A percentile compares a stretch with the other conserved stretches of the same genome.
These are phyloP conservation scores for Metschnikowia santaceciliae DNA, from an alignment of 805 yeast genomes.

Conservation along the genomic window DNA sequence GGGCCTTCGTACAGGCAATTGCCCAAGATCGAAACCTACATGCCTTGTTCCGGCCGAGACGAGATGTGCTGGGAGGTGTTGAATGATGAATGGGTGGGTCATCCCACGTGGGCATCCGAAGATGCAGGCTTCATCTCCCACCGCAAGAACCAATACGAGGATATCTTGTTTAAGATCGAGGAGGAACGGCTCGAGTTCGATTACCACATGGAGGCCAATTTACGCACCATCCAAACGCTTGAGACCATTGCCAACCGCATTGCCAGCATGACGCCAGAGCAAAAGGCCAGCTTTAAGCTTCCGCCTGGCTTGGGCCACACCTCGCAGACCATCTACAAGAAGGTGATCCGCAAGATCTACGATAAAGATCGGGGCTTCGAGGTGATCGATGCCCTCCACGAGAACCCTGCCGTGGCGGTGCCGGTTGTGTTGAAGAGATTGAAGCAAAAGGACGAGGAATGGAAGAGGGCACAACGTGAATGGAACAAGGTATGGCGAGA, in stretches of 20 bases:
- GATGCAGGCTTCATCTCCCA: conserved; percentile 99
- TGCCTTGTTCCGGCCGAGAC: conserved; percentile 98
- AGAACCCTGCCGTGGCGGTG: conserved; percentile 90
- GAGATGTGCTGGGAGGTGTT: conserved; percentile 99
- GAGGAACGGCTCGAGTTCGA: conserved; percentile 98
- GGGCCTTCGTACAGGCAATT: conserved; percentile 93
- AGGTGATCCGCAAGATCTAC: conserved; percentile 86
- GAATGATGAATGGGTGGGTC: conserved; percentile 99
- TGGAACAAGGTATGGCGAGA: conserved; percentile 99
- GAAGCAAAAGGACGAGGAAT: conserved; percentile 97
- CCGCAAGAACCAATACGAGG: conserved; percentile 96
- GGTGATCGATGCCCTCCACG: conserved; percentile 93
- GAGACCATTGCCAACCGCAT: conserved; percentile 94
- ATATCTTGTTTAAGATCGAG: conserved; percentile 88
- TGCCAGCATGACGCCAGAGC: conserved; percentile 89
- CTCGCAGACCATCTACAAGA: conserved; percentile 86
- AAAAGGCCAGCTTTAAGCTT: conserved; percentile 76
- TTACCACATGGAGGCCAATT: conserved; percentile 89
- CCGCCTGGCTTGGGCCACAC: conserved; percentile 94
- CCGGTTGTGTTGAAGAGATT: conserved; percentile 89
- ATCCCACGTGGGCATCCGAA: conserved; percentile 99
- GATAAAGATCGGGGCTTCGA: conserved; percentile 94
- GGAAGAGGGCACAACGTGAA: conserved; percentile 97
- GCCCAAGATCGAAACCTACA: conserved; percentile 89
- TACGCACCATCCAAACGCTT: conserved; percentile 90